Conservation (phyloP, 1,284 basidiomycete species). For the Ceraceosorus guamensis region DNA sequence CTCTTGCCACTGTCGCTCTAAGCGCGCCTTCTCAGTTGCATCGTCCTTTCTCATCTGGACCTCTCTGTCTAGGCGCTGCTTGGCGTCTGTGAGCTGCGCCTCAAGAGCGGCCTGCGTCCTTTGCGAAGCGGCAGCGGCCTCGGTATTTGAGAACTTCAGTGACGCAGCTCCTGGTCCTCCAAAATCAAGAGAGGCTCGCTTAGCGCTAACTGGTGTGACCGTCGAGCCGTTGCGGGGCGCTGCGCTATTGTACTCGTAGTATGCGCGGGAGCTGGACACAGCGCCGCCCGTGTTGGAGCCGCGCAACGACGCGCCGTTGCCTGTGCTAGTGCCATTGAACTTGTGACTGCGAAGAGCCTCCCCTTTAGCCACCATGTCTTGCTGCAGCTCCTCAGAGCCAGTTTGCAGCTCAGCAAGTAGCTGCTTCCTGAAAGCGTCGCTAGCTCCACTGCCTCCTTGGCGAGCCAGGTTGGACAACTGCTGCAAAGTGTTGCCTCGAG, state of each 20-base stretch:
- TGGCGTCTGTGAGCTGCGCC: conserved; percentile 49
- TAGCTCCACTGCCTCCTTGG: conserved; percentile 38
- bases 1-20: conserved; percentile 62
- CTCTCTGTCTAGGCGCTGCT: conserved; percentile 56
- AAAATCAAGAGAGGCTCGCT: conserved; percentile 21
- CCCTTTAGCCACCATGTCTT: conserved; percentile 40
- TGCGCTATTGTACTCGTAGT: not conserved
- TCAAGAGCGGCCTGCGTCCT: conserved; percentile 40
- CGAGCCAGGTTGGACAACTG: conserved; percentile 39
- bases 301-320: not conserved
- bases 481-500: conserved; percentile 48
- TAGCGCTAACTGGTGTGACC: conserved; percentile 3
- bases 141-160: conserved; percentile 60
- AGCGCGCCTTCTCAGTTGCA: conserved; percentile 58
- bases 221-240: not conserved
- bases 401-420: conserved; percentile 63
- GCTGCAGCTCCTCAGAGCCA: conserved; percentile 43
- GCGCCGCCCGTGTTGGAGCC: too few relatives aligned
- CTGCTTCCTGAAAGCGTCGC: conserved; percentile 60
- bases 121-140: conserved; percentile 62
- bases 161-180: conserved; percentile 57
- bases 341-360: conserved; percentile 32
- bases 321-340: not conserved
- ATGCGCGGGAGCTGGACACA: not conserved
- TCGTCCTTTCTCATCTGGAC: conserved; percentile 56